These are phyloP conservation scores for Chalaropsis thielavioides DNA, from an alignment of 2,329 filamentous ascomycete genomes.

Conservation along the genomic window DNA sequence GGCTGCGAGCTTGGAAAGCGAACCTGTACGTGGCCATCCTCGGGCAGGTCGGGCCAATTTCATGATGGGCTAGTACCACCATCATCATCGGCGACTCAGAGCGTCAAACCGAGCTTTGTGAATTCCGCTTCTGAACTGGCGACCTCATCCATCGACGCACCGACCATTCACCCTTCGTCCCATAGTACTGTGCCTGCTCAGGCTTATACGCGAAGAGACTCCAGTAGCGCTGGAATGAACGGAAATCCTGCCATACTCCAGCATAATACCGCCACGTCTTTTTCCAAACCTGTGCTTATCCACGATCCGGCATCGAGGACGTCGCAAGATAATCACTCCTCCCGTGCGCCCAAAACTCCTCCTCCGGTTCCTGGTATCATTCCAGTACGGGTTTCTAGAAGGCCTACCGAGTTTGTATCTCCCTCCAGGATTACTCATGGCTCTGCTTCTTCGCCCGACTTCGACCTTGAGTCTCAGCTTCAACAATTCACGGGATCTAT, in stretches of 20 bases:
- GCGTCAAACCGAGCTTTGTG: not conserved
- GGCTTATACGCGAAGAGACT: not conserved
- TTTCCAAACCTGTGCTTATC: not conserved
- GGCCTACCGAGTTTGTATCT: not conserved
- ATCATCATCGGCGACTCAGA: not conserved
- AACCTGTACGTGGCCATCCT: constrained; percentile 19
- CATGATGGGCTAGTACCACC: not conserved
- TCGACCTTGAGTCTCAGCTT: not conserved
- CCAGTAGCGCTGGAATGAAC: not conserved
- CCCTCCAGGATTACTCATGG: not conserved
- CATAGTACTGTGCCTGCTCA: not conserved
- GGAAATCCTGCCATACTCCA: no score
- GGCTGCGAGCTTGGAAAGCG: constrained; percentile 25
- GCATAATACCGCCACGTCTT: no score
- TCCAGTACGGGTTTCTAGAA: constrained; percentile 5
- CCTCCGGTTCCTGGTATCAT: constrained; percentile 8
- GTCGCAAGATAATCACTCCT: not conserved
- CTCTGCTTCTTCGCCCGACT: not conserved
- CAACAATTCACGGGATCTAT: not conserved
- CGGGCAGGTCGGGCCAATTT: not conserved
- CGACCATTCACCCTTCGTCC: not conserved
- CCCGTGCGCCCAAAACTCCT: constrained; percentile 2
- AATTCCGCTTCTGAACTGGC: not conserved
- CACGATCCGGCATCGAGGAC: not conserved
- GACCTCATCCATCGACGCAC: not conserved